A percentile compares a stretch with the other conserved stretches of the same genome.
phyloP scores from a whole-genome alignment of 2,329 filamentous ascomycete species.

The Zasmidium citrigriseum region DNA sequence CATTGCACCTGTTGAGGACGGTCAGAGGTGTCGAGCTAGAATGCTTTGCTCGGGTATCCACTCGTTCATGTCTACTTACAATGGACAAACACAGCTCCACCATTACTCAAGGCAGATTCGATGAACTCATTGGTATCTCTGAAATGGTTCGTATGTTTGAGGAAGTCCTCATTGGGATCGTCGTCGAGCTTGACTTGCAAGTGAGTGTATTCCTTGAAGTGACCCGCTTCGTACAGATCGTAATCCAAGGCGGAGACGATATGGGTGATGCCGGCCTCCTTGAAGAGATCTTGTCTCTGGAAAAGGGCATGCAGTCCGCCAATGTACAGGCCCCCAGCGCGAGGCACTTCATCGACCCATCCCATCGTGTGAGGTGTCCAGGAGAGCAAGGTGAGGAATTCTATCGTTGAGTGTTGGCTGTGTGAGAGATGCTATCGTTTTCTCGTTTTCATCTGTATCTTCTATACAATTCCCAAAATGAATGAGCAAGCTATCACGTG shows the following conservation, averaged over 20 bases:
- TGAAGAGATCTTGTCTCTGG: slow-evolving; percentile 59
- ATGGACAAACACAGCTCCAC: slow-evolving; percentile 65
- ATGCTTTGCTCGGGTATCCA: neutral
- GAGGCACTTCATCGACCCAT: slow-evolving; percentile 43
- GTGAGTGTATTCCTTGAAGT: slow-evolving; percentile 60
- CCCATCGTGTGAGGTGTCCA: slow-evolving; percentile 30
- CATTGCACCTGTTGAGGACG: slow-evolving; percentile 61
- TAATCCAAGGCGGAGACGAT: slow-evolving; percentile 77
- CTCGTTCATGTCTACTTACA: slow-evolving; percentile 46
- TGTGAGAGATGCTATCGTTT: neutral
- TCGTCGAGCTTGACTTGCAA: slow-evolving; percentile 84
- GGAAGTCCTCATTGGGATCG: slow-evolving; percentile 79
- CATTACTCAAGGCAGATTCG: slow-evolving; percentile 65
- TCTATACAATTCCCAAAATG: neutral
- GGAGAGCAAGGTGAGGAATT: neutral
- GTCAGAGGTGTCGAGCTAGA: neutral
- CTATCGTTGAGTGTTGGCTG: neutral
- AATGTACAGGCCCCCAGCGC: slow-evolving; percentile 40
- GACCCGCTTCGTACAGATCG: slow-evolving; percentile 58
- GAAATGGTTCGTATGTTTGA: slow-evolving; percentile 65
- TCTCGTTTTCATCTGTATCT: neutral
- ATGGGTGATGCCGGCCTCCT: slow-evolving; percentile 77
- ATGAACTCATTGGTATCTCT: slow-evolving; percentile 73
- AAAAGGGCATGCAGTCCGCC: slow-evolving; percentile 44
- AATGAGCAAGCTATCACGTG: neutral